phyloP scores from a whole-genome alignment of 495 filamentous ascomycete genomes.

The Aspergillus heteromorphus region DNA sequence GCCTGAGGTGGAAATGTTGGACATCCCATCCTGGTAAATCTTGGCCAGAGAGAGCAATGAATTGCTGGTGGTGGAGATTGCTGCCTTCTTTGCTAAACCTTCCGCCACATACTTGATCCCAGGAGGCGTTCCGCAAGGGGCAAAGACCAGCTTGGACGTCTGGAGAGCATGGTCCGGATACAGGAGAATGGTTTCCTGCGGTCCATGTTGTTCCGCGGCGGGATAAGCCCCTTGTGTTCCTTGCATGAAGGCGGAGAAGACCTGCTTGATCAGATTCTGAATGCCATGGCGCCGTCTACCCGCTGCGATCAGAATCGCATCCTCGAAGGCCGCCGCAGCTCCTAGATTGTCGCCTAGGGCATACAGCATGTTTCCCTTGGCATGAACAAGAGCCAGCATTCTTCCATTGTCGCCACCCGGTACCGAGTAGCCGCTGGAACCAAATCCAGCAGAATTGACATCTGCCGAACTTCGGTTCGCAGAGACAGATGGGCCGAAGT shows the following conservation, averaged over 20 bases:
- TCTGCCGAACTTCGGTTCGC: conserved; percentile 26
- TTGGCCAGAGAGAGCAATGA: conserved; percentile 92
- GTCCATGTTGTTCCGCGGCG: conserved; percentile 20
- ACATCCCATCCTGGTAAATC: conserved; percentile 98
- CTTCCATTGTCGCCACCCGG: conserved; percentile 87
- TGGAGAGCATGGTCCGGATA: conserved; percentile 78
- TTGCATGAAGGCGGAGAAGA: conserved; percentile 65
- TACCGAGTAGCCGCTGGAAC: conserved; percentile 80
- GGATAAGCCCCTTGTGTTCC: conserved; percentile 25
- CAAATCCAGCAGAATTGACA: conserved; percentile 52
- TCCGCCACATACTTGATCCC: conserved; percentile 73
- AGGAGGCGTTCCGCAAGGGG: conserved; percentile 70
- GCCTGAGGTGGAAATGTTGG: conserved; percentile 59
- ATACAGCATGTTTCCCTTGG: conserved; percentile 98
- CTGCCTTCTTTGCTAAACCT: conserved; percentile 69
- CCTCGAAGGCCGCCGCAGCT: conserved; percentile 89
- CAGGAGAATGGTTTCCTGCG: conserved; percentile 64
- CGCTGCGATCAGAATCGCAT: conserved; percentile 84
- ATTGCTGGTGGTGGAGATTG: conserved; percentile 91
- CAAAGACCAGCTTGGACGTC: conserved; percentile 81
- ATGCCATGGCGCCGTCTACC: conserved; percentile 70
- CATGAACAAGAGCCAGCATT: conserved; percentile 87
- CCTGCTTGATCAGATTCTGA: conserved; percentile 71
- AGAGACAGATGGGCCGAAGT: conserved; percentile 28
- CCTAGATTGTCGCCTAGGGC: conserved; percentile 76